Conservation (phyloP, 805 yeast species). For the Ogataea thermomethanolica region DNA sequence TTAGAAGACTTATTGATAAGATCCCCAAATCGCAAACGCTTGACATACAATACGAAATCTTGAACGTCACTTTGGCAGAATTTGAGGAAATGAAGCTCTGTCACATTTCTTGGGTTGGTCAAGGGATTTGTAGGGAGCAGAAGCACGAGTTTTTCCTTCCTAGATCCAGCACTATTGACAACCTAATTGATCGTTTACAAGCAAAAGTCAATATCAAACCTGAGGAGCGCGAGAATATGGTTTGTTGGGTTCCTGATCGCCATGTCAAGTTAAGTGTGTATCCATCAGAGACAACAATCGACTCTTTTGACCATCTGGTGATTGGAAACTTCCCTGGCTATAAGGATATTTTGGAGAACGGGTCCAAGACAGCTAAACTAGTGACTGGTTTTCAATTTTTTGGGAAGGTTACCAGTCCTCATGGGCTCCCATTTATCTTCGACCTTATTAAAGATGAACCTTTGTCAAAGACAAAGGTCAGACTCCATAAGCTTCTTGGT, state of each 20-base stretch:
- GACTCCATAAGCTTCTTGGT: slow-evolving; percentile 71
- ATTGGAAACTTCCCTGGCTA: slow-evolving; percentile 44
- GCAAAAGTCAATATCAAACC: slow-evolving; percentile 50
- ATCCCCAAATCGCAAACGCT: slow-evolving; percentile 42
- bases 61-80: slow-evolving; percentile 71
- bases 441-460: slow-evolving; percentile 66
- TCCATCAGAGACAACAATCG: slow-evolving; percentile 37
- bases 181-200: slow-evolving; percentile 53
- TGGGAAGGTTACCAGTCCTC: slow-evolving; percentile 60
- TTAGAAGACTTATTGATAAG: slow-evolving; percentile 36
- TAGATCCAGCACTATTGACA: slow-evolving; percentile 50
- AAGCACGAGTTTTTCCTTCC: slow-evolving; percentile 68
- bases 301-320: slow-evolving; percentile 41
- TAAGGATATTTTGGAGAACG: slow-evolving; percentile 17
- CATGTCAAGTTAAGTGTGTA: slow-evolving; percentile 28
- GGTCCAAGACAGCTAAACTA: slow-evolving; percentile 35
- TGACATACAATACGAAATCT: slow-evolving; percentile 66
- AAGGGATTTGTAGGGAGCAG: slow-evolving; percentile 68
- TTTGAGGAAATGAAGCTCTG: slow-evolving; percentile 72
- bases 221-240: slow-evolving; percentile 42
- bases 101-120: slow-evolving; percentile 67
- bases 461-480: slow-evolving; percentile 55
- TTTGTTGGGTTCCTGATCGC: slow-evolving; percentile 54
- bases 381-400: slow-evolving; percentile 75
- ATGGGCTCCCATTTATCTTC: slow-evolving; percentile 85